These are phyloP conservation scores for Ammopiptanthus mongolicus DNA, from an alignment of 306 rosid genomes.

Conservation along the genomic window DNA sequence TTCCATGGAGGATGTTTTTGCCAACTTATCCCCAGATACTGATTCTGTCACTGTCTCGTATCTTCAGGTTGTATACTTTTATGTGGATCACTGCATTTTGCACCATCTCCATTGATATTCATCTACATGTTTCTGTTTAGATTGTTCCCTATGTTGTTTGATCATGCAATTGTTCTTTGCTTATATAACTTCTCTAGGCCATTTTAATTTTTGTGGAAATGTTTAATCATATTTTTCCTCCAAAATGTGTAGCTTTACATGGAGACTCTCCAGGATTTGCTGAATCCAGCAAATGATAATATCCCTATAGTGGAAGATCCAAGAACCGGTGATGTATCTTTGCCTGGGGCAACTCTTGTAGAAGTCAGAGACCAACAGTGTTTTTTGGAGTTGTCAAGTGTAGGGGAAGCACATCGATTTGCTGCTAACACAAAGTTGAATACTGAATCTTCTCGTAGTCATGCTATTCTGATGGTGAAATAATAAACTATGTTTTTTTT, in stretches of 20 bases:
- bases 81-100: background rate
- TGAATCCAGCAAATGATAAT: slow-evolving; percentile 83
- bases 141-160: slow-evolving; percentile 8
- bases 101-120: slow-evolving; percentile 3
- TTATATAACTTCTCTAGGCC: background rate
- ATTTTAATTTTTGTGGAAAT: slow-evolving; percentile 4
- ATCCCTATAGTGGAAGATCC: slow-evolving; percentile 94
- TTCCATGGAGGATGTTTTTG: slow-evolving; percentile 90
- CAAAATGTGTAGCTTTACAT: slow-evolving; percentile 72
- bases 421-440: slow-evolving; percentile 96
- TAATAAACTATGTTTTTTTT: slow-evolving; percentile 20
- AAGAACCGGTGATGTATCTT: slow-evolving; percentile 77
- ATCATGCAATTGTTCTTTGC: slow-evolving; percentile 15
- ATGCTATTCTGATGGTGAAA: slow-evolving; percentile 87
- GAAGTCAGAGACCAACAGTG: slow-evolving; percentile 75
- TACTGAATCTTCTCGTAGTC: slow-evolving; percentile 96
- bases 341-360: slow-evolving; percentile 83
- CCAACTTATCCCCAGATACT: slow-evolving; percentile 62
- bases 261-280: slow-evolving; percentile 92
- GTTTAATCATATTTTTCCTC: slow-evolving; percentile 7
- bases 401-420: slow-evolving; percentile 86
- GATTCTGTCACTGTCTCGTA: slow-evolving; percentile 78
- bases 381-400: slow-evolving; percentile 70
- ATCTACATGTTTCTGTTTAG: background rate
- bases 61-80: slow-evolving; percentile 59